A percentile compares a stretch with the other conserved stretches of the same genome.
Evolutionary conservation across 108 stramenopile species (phyloP).

Genomic region (Pinguiococcus pyrenoidosus): DNA sequence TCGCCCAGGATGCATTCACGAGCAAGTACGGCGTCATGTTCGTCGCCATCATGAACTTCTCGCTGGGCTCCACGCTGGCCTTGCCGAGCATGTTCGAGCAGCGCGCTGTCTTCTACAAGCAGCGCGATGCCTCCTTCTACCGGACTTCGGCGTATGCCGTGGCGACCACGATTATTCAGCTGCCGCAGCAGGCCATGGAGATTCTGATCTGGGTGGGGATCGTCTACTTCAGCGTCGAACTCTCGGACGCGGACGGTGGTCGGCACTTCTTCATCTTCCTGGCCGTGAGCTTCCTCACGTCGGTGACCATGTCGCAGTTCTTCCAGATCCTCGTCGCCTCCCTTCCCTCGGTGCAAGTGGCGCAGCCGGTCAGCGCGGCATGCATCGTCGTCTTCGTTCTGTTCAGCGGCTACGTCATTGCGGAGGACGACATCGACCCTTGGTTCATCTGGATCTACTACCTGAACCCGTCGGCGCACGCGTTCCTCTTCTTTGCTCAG

Average conservation of each 20-base stretch:
- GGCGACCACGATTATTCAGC: constrained; percentile 8
- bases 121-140: constrained; percentile 62
- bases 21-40: constrained; percentile 14
- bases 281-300: constrained; percentile 4
- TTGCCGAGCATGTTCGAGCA: constrained; percentile 46
- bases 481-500: constrained; percentile 1
- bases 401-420: constrained; percentile 38
- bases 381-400: constrained; percentile 31
- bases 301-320: constrained; percentile 26
- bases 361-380: too few relatives aligned
- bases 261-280: constrained; percentile 23
- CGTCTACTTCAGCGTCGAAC: constrained; percentile 35
- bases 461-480: constrained; percentile 24
- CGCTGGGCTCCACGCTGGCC: too few relatives aligned
- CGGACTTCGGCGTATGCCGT: constrained; percentile 49
- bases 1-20: constrained; percentile 4
- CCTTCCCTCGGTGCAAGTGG: constrained; percentile 17
- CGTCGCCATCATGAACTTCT: constrained; percentile 32
- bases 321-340: constrained; percentile 21
- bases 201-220: constrained; percentile 17
- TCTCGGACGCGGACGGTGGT: too few relatives aligned
- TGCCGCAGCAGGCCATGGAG: constrained; percentile 1
- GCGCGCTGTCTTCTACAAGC: constrained; percentile 68
- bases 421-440: constrained; percentile 4
- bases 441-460: constrained; percentile 27